These are phyloP conservation scores for Stygiomarasmius scandens DNA, from an alignment of 1,284 basidiomycete species.

Conservation along the genomic window DNA sequence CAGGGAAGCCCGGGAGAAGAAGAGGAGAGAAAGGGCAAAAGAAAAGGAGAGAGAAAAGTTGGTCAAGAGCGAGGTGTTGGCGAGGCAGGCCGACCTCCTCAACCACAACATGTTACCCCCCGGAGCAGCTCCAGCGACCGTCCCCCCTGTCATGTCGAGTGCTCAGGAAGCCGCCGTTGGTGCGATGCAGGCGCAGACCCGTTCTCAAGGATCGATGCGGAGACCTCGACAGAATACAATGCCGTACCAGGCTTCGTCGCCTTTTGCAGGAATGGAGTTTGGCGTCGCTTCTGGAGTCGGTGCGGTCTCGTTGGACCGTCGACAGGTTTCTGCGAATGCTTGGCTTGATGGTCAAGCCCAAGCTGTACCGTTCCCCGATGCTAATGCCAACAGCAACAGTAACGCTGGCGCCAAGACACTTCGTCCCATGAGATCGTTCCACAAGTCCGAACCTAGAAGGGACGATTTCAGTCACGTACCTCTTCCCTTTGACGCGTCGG, in stretches of 20 bases:
- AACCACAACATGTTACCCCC: not conserved
- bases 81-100: slow-evolving; percentile 5
- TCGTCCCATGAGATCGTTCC: slow-evolving; percentile 61
- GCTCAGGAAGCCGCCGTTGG: slow-evolving; percentile 43
- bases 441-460: slow-evolving; percentile 34
- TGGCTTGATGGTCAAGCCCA: too few relatives aligned
- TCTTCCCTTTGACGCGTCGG: slow-evolving; percentile 32
- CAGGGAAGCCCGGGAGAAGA: slow-evolving; percentile 64
- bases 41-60: slow-evolving; percentile 37
- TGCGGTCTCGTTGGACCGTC: too few relatives aligned
- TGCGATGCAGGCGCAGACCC: slow-evolving; percentile 21
- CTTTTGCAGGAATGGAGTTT: too few relatives aligned
- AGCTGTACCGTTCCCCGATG: too few relatives aligned
- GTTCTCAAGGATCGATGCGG: slow-evolving; percentile 28
- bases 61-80: slow-evolving; percentile 12
- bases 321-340: not conserved
- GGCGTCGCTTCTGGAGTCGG: too few relatives aligned
- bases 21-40: slow-evolving; percentile 50
- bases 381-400: too few relatives aligned
- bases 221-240: slow-evolving; percentile 40
- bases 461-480: slow-evolving; percentile 29
- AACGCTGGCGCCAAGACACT: slow-evolving; percentile 39
- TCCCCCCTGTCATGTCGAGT: slow-evolving; percentile 29
- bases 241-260: too few relatives aligned
- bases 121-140: not conserved